Base-by-base conservation (phyloP, 1,139 yeast species). In the Sugiyamaella sp. region DNA sequence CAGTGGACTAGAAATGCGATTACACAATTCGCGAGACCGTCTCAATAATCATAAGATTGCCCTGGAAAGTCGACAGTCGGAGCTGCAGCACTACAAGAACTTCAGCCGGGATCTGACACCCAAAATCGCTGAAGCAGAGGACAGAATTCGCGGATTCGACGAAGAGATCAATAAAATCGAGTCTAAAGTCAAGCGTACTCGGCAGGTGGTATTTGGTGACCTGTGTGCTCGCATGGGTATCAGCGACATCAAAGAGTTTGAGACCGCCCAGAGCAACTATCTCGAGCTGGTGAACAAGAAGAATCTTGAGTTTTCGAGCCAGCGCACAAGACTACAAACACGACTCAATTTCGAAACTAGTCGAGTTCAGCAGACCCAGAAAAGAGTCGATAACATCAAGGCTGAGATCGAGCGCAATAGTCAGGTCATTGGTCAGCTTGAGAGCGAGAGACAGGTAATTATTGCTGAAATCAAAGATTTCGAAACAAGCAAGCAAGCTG, bases 261-360 rank as follows among this genome's bases (percentile, higher is more conserved):
- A 89, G 40, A 51, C 57, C 4, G 60, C 61, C 14, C 89, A 86
- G 56, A 91, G 93, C 9, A 74, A 82, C 2, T 72, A 81, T 10
- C 66, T 81, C 55, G 79, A 89, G 64, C 76, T 78, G 41, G 79
- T 84, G 54, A 78, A 86, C 1, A 83, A 81, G 60, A 90, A 86
- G 66, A 75, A 85, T 52, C 75, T 86, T 2, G 83, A 82, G 60
- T 81, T 79, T 60, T 72, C 79, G 35, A 82, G 81, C 55, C 85
- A 87, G 38, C 77, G 85, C 24, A 71, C 85, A 12, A 78, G 82
- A 4, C 70, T 87, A 47, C 74, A 81, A 32, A 85, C 80, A 57
- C 86, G 85, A 63, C 64, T 86, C 14, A 74, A 74, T 12, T 89
- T 89, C 69, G 96, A 89, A 65, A 71, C 65, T 20, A 88, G 80